phyloP scores from a whole-genome alignment of 1,284 basidiomycete genomes.

The Peniophora sp. region DNA sequence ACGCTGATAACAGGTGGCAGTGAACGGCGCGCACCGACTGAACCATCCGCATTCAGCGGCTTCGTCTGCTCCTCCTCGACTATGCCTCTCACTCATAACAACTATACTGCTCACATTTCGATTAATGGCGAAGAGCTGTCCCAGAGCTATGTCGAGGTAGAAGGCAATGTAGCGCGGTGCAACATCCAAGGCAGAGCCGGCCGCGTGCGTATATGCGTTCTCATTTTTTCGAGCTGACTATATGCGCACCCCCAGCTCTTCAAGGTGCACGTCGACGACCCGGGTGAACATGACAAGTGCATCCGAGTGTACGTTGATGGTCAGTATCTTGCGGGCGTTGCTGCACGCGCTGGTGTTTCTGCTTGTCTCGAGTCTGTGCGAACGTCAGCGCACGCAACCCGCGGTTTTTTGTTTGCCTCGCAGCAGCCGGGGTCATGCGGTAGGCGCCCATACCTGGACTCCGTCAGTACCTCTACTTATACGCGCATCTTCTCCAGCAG shows the following conservation, averaged over 20 bases:
- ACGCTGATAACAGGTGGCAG: no score
- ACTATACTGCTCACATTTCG: not conserved
- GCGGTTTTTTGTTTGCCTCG: not conserved
- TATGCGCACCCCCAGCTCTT: not conserved
- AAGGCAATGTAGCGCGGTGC: not conserved
- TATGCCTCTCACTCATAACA: not conserved
- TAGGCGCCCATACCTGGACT: not conserved
- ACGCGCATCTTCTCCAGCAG: not conserved
- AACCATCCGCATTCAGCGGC: no score
- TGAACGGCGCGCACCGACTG: no score
- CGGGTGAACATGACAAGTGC: not conserved
- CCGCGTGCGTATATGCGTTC: conserved; percentile 1
- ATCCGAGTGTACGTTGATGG: not conserved
- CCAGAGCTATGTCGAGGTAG: not conserved
- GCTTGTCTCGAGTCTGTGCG: not conserved
- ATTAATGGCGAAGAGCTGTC: not conserved
- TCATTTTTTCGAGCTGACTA: not conserved
- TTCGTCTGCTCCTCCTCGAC: no score
- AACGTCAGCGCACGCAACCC: not conserved
- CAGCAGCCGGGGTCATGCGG: not conserved
- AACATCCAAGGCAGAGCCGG: conserved; percentile 1
- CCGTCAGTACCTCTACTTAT: no score
- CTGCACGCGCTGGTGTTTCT: not conserved
- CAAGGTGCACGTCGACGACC: not conserved
- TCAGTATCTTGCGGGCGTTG: not conserved